phyloP scores from a whole-genome alignment of 1,284 basidiomycete species.

The Trametes pubescens region DNA sequence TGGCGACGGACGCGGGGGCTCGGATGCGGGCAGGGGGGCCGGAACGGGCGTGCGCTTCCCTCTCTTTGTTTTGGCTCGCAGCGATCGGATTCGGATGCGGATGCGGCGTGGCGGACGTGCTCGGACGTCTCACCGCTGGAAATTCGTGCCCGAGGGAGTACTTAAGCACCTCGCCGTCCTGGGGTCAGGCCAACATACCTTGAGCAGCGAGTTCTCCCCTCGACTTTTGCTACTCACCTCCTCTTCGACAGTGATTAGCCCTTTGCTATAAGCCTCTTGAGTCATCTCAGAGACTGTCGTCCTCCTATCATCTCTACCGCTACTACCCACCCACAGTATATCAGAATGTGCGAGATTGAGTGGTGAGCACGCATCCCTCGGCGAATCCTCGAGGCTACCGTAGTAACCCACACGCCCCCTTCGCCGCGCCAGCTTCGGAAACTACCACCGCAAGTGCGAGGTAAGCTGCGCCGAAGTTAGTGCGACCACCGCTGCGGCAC shows the following conservation, averaged over 20 bases:
- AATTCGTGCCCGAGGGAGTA: constrained; percentile 17
- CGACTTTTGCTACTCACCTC: not conserved
- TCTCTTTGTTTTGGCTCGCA: constrained; percentile 5
- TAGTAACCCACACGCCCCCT: constrained; percentile 15
- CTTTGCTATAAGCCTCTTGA: not conserved
- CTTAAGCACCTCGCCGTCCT: constrained; percentile 23
- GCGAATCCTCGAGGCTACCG: constrained; percentile 11
- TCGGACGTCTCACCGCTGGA: constrained; percentile 18
- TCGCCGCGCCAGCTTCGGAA: constrained; percentile 37
- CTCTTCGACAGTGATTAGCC: not conserved
- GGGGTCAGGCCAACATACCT: constrained; percentile 9
- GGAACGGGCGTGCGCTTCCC: constrained; percentile 23
- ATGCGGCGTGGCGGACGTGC: constrained; percentile 17
- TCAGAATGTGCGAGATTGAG: constrained; percentile 40
- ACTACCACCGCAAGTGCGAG: constrained; percentile 44
- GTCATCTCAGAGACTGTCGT: not conserved
- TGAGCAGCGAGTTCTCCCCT: not conserved
- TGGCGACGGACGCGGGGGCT: constrained; percentile 12
- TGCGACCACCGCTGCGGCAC: not conserved
- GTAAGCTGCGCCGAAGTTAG: constrained; percentile 26
- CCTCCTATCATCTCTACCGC: not conserved
- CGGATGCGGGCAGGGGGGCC: constrained; percentile 28
- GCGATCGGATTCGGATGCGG: constrained; percentile 11
- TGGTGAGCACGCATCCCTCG: constrained; percentile 35
- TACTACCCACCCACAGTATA: not conserved